phyloP scores from a whole-genome alignment of 2,329 filamentous ascomycete genomes.

The Lomentospora prolificans region DNA sequence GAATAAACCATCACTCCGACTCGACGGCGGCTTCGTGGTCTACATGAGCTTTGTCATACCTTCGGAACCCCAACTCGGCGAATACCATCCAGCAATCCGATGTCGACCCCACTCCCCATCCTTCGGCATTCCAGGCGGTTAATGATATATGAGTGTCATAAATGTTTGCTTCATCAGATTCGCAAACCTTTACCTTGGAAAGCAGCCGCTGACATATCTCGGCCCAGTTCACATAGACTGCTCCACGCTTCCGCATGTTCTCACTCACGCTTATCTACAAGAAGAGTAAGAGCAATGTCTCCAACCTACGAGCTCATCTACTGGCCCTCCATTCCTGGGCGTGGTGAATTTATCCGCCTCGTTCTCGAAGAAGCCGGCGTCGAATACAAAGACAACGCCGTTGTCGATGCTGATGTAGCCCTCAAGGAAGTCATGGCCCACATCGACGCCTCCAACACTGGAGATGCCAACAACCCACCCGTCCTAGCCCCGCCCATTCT shows the following conservation, averaged over 20 bases:
- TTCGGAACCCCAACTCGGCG: not conserved
- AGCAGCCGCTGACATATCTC: not conserved
- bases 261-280: not conserved
- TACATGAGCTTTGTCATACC: not conserved
- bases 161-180: too few relatives aligned
- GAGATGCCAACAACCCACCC: slow-evolving; percentile 52
- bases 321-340: slow-evolving; percentile 62
- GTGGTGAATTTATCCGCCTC: slow-evolving; percentile 65
- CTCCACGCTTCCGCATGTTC: not conserved
- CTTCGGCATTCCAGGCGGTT: too few relatives aligned
- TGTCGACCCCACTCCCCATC: not conserved
- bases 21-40: too few relatives aligned
- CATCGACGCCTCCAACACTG: slow-evolving; percentile 33
- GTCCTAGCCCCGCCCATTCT: slow-evolving; percentile 58
- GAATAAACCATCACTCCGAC: too few relatives aligned
- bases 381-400: slow-evolving; percentile 52
- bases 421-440: slow-evolving; percentile 37
- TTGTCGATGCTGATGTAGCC: slow-evolving; percentile 29
- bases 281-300: too few relatives aligned
- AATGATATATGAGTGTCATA: too few relatives aligned
- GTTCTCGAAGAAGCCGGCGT: slow-evolving; percentile 59
- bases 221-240: not conserved
- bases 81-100: not conserved
- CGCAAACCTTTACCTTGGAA: not conserved
- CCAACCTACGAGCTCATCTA: slow-evolving; percentile 56